These are phyloP conservation scores for Fragaria iinumae DNA, from an alignment of 306 rosid genomes.

Conservation along the genomic window DNA sequence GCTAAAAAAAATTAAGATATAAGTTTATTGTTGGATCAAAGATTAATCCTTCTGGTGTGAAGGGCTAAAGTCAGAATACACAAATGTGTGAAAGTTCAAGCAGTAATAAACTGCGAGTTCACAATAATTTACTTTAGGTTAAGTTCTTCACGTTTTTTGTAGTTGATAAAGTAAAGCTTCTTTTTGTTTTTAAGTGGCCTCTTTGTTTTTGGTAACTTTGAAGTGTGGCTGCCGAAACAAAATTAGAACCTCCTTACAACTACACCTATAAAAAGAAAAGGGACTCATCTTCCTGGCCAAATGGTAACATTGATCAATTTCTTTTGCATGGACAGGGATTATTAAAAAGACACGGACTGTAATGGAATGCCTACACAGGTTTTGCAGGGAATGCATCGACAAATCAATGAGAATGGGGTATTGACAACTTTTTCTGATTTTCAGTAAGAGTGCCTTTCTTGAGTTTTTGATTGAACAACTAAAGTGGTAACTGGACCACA, in stretches of 20 bases:
- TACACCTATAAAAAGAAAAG: background rate
- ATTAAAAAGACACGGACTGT: slow-evolving; percentile 95
- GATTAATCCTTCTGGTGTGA: background rate
- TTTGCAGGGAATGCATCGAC: slow-evolving; percentile 98
- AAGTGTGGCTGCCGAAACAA: slow-evolving; percentile 2
- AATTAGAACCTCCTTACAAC: background rate
- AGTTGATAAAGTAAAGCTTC: background rate
- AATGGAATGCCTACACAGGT: slow-evolving; percentile 97
- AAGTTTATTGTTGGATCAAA: background rate
- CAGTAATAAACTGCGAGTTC: background rate
- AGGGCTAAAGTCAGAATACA: background rate
- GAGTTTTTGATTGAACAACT: slow-evolving; percentile 7
- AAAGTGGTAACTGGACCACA: background rate
- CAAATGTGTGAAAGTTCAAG: background rate
- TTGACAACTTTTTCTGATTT: slow-evolving; percentile 23
- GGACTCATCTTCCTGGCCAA: background rate
- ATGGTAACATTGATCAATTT: background rate
- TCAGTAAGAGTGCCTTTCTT: slow-evolving; percentile 7
- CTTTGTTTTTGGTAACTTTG: background rate
- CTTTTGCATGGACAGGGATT: slow-evolving; percentile 51
- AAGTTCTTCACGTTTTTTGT: background rate
- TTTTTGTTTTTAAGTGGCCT: background rate
- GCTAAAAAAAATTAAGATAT: background rate
- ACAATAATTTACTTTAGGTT: background rate
- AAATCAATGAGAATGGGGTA: slow-evolving; percentile 96